Base-by-base conservation (phyloP, 2,329 filamentous ascomycete genomes). In the Incumbomyces lentus region DNA sequence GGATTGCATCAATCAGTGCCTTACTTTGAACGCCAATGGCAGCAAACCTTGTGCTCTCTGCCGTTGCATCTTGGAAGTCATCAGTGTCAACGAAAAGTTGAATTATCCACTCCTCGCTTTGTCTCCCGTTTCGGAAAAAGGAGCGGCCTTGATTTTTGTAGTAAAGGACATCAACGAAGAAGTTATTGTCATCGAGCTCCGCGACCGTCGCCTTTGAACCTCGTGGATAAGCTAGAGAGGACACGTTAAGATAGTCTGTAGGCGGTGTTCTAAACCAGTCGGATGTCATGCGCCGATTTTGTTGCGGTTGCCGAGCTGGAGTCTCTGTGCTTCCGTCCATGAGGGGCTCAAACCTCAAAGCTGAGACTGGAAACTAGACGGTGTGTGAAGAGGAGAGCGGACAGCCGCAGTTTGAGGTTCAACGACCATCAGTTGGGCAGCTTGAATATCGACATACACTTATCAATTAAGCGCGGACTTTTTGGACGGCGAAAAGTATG, bases 81-180 rank as follows among this genome's bases (percentile, higher is more conserved):
- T 45, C 42, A 12, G 40, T 35, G 18, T 45, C 42, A n/a, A 45
- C 42, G 16, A 45, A 31, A n/a, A 45, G 42, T 26, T 29, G 34
- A 16, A 45, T 38, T 8, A 45, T 37, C 18, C 33, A 45, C 16
- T 37, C 32, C 13, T 45, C 42, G 10, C 14, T 37, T 14, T 37
- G 42, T 29, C 16, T 36, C 5, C 33, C 42, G n/a, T 37, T 36
- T 4, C 33, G 33, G 13, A 18, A 37, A 19, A 45, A 45, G 11
- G 32, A 22, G 8, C 34, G 18, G n/a, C 33, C 16, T 13, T 37
- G 17, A 10, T 38, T 37, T 26, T 16, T 26, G 19, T 26, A 45
- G 19, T 19, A 38, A n/a, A 37, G 22, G 3, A 45, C 42, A 30
- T 45, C 33, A 26, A 45, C 42, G 17, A 37, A n/a, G 18, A 26